Conservation (phyloP, 495 filamentous ascomycete genomes). For the Paragyromitra xinjiangensis region DNA sequence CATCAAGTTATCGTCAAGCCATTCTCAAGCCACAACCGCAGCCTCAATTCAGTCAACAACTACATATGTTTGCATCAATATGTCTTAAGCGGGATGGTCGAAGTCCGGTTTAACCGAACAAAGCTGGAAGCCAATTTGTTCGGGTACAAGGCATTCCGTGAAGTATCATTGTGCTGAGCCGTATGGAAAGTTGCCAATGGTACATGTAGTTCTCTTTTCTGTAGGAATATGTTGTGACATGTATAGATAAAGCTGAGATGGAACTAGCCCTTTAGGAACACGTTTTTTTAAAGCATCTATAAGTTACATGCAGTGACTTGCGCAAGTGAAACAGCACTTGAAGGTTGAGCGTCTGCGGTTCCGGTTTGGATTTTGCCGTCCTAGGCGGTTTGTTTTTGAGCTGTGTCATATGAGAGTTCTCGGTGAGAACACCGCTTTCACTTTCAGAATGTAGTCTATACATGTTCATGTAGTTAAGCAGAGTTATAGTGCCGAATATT, state of each 20-base stretch:
- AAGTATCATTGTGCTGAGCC: too few species aligned
- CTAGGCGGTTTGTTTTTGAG: neutral
- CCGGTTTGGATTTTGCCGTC: neutral
- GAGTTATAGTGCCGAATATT: neutral
- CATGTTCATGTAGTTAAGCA: neutral
- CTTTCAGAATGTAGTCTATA: neutral
- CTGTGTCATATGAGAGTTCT: neutral
- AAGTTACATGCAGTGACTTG: neutral
- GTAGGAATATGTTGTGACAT: neutral
- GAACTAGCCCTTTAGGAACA: conserved; percentile 15
- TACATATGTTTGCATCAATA: too few species aligned
- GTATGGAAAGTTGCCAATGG: neutral
- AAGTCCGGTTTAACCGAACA: conserved; percentile 4
- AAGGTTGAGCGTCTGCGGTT: neutral
- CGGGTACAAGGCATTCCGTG: conserved; percentile 1
- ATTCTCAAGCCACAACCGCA: too few species aligned
- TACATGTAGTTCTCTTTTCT: neutral
- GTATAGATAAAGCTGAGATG: conserved; percentile 6
- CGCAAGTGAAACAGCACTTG: neutral
- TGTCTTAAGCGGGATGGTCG: too few species aligned
- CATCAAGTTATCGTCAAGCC: too few species aligned
- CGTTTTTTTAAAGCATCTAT: neutral
- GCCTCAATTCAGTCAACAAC: too few species aligned
- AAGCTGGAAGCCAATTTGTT: conserved; percentile 3
- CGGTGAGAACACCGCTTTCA: neutral